A percentile compares a stretch with the other conserved stretches of the same genome.
These are phyloP conservation scores for Saccharomycopsis javanensis DNA, from an alignment of 805 yeast genomes.

Conservation along the genomic window DNA sequence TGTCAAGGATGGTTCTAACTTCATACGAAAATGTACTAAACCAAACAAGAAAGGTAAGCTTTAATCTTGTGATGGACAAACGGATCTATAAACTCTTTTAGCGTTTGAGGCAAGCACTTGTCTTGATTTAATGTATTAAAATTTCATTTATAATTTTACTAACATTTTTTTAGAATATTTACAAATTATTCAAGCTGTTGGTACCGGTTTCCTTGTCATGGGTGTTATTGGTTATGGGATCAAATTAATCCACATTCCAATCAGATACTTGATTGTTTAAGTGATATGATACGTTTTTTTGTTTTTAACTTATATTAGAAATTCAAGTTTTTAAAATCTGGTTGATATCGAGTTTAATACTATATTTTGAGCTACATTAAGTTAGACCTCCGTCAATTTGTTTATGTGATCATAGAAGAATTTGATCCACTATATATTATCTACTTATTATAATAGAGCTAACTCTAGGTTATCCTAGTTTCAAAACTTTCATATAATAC, in stretches of 20 bases:
- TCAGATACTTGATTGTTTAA: constrained; percentile 87
- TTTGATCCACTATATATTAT: not conserved
- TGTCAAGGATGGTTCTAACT: constrained; percentile 82
- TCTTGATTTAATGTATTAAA: not conserved
- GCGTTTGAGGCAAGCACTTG: no score
- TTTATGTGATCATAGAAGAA: not conserved
- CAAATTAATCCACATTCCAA: constrained; percentile 89
- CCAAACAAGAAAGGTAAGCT: constrained; percentile 70
- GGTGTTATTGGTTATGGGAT: constrained; percentile 95
- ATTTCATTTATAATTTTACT: not conserved
- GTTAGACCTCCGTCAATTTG: no score
- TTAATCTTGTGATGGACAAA: no score
- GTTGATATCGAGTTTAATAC: no score
- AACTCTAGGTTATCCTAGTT: not conserved
- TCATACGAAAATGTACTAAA: constrained; percentile 84
- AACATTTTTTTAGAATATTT: constrained; percentile 48
- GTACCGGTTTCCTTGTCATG: constrained; percentile 94
- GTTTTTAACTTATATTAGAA: no score
- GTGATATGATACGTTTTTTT: not conserved
- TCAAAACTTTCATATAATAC: not conserved
- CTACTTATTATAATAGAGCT: not conserved
- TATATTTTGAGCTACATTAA: no score
- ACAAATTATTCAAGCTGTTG: constrained; percentile 88
- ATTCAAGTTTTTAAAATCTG: no score
- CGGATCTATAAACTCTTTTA: no score